A percentile compares a stretch with the other conserved stretches of the same genome.
Evolutionary conservation across 345 rosid genomes (phyloP).

Genomic region (Orychophragmus violaceus): DNA sequence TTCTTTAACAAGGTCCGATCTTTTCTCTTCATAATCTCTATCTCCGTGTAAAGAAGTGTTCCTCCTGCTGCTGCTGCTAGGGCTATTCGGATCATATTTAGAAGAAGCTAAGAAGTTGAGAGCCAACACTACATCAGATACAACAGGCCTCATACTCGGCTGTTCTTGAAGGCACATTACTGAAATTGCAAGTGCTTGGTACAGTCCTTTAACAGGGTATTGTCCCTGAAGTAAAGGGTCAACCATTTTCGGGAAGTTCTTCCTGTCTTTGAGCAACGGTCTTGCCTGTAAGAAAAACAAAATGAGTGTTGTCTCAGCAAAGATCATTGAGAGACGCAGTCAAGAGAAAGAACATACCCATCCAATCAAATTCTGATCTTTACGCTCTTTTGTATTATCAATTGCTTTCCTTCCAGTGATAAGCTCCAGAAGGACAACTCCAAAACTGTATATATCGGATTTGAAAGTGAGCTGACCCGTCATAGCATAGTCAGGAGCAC

Average conservation of each 20-base stretch:
- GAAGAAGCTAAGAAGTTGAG: conserved; percentile 70
- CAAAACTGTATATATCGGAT: conserved; percentile 89
- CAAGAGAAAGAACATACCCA: conserved; percentile 52
- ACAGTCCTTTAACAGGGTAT: conserved; percentile 70
- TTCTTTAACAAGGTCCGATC: conserved; percentile 19
- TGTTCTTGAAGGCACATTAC: conserved; percentile 97
- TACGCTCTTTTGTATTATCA: conserved; percentile 43
- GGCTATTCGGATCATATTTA: conserved; percentile 38
- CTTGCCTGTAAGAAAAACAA: conserved; percentile 51
- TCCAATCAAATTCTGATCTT: conserved; percentile 67
- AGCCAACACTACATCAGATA: conserved; percentile 76
- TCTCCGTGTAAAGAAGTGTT: conserved; percentile 2
- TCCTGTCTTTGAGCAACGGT: conserved; percentile 79
- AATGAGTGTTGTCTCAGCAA: background rate
- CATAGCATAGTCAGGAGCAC: conserved; percentile 96
- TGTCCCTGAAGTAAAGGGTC: conserved; percentile 72
- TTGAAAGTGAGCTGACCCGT: conserved; percentile 85
- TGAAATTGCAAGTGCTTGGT: conserved; percentile 86
- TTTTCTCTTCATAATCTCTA: conserved; percentile 8
- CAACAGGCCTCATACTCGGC: conserved; percentile 69
- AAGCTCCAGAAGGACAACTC: conserved; percentile 86
- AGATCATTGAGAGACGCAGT: background rate
- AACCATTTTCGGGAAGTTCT: conserved; percentile 60
- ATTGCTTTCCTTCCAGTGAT: conserved; percentile 86
- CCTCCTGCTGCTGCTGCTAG: conserved; percentile 28